These are phyloP conservation scores for Leucocoprinus leucothites DNA, from an alignment of 768 basidiomycete species.

Conservation along the genomic window DNA sequence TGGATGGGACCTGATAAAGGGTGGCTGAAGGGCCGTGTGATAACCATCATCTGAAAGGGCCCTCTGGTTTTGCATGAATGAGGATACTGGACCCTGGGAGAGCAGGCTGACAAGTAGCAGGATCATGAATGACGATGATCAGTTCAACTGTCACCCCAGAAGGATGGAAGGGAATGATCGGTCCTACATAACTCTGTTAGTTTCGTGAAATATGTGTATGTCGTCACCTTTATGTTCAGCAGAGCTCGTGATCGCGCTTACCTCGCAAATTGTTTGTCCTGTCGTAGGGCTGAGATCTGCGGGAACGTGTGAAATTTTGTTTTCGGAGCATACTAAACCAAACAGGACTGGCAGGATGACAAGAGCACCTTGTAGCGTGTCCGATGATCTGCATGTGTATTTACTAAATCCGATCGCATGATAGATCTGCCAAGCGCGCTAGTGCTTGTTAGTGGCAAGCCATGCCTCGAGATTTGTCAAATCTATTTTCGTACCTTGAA, in stretches of 20 bases:
- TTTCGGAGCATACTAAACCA: background rate
- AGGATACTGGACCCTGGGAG: no score
- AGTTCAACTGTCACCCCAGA: no score
- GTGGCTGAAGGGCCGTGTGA: background rate
- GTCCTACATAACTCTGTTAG: no score
- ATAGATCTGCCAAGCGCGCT: constrained; percentile 4
- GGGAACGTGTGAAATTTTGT: background rate
- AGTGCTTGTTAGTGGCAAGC: background rate
- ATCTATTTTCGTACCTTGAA: constrained; percentile 11
- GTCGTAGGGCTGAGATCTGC: background rate
- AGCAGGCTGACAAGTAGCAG: no score
- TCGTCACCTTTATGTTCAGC: no score
- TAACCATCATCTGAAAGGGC: background rate
- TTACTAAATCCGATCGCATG: background rate
- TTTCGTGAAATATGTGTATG: no score
- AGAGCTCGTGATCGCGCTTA: background rate
- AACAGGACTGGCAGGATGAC: background rate
- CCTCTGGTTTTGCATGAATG: no score
- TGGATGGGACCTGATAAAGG: no score
- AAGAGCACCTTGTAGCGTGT: background rate
- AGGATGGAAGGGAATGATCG: no score
- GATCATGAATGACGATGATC: no score
- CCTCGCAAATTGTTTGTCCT: background rate
- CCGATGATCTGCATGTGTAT: constrained; percentile 1
- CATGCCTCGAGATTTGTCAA: constrained; percentile 9